Evolutionary conservation across 768 basidiomycete genomes (phyloP).

Genomic region (Hygrophorus pudorinus): DNA sequence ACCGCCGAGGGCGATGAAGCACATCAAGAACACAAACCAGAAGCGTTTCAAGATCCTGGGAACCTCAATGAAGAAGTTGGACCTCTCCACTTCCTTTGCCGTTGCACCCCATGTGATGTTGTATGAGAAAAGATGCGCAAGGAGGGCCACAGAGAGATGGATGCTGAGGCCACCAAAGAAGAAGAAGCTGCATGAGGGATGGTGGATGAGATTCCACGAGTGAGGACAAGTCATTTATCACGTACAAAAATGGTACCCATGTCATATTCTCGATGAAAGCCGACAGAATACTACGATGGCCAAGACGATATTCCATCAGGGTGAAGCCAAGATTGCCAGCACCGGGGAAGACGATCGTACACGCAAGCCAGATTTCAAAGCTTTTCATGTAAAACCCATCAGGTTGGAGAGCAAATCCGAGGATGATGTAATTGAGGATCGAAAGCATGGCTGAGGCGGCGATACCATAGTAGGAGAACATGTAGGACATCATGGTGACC

Average conservation of each 20-base stretch:
- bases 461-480: constrained; percentile 55
- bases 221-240: constrained; percentile 13
- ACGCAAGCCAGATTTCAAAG: constrained; percentile 68
- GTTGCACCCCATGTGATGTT: constrained; percentile 76
- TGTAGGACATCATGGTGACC: constrained; percentile 66
- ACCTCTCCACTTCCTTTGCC: constrained; percentile 69
- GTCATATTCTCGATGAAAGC: constrained; percentile 48
- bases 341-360: constrained; percentile 60
- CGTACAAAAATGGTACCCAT: constrained; percentile 72
- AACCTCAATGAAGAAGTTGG: constrained; percentile 87
- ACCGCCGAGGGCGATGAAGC: constrained; percentile 35
- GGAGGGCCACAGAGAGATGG: constrained; percentile 53
- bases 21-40: constrained; percentile 54
- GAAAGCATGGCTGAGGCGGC: constrained; percentile 55
- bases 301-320: constrained; percentile 59
- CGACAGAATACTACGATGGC: constrained; percentile 39
- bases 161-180: constrained; percentile 72
- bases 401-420: constrained; percentile 50
- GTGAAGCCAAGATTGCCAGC: constrained; percentile 62
- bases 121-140: constrained; percentile 66
- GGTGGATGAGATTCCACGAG: neutral
- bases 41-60: constrained; percentile 78
- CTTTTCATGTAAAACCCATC: constrained; percentile 66
- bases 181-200: constrained; percentile 51
- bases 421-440: constrained; percentile 58